These are phyloP conservation scores for Litsea cubeba DNA, from an alignment of 164 flowering plant genomes.

Conservation along the genomic window DNA sequence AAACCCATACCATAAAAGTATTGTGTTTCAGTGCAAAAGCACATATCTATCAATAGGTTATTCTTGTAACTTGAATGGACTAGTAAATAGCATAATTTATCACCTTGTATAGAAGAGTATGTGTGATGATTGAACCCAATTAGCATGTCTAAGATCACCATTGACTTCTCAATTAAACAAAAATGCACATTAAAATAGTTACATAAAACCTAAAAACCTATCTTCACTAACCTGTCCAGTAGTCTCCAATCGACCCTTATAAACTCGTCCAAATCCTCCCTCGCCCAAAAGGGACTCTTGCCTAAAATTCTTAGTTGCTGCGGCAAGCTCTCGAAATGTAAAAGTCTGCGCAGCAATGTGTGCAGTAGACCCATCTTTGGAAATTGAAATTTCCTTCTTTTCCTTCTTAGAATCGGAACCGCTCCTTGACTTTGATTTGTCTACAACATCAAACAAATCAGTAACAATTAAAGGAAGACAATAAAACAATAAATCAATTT, in stretches of 20 bases:
- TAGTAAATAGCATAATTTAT: not conserved
- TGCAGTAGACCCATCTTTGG: constrained; percentile 48
- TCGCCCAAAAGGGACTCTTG: constrained; percentile 73
- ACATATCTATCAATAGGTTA: not conserved
- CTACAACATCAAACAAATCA: constrained; percentile 25
- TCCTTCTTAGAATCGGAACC: constrained; percentile 54
- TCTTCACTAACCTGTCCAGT: constrained; percentile 56
- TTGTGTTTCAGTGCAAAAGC: not conserved
- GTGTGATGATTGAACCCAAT: not conserved
- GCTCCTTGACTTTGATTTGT: constrained; percentile 51
- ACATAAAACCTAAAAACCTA: not conserved
- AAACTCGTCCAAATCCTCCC: constrained; percentile 90
- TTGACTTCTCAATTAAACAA: not conserved
- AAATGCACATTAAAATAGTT: not conserved
- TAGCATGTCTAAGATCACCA: not conserved
- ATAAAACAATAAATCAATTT: not conserved
- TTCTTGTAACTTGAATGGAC: not conserved
- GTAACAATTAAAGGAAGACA: not conserved
- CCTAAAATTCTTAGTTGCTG: constrained; percentile 76
- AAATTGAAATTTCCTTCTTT: constrained; percentile 16
- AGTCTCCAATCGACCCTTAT: constrained; percentile 75
- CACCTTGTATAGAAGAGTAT: not conserved
- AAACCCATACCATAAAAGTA: not conserved
- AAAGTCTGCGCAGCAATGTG: constrained; percentile 80
- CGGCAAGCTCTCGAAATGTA: constrained; percentile 79